Conservation (phyloP, 805 yeast species). For the Brettanomyces bruxellensis region DNA sequence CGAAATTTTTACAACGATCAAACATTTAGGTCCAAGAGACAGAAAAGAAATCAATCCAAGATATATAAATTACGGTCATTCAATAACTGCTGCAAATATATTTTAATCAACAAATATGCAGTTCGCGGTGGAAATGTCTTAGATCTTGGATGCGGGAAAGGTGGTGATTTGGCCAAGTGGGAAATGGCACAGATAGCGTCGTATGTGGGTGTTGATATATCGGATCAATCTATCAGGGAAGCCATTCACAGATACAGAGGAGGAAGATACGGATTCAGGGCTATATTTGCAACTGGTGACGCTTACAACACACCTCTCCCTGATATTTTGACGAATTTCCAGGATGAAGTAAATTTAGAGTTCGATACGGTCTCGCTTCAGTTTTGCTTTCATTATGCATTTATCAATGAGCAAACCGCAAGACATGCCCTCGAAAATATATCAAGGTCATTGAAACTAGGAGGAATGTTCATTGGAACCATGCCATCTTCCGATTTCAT, state of each 20-base stretch:
- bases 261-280: constrained; percentile 33
- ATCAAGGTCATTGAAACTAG: constrained; percentile 62
- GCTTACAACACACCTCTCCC: constrained; percentile 70
- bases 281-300: constrained; percentile 88
- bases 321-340: constrained; percentile 53
- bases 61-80: constrained; percentile 80
- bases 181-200: constrained; percentile 63
- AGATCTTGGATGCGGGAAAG: constrained; percentile 96
- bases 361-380: constrained; percentile 87
- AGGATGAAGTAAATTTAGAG: constrained; percentile 54
- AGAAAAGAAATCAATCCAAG: constrained; percentile 64
- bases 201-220: constrained; percentile 85
- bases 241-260: constrained; percentile 67
- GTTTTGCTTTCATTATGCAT: constrained; percentile 92
- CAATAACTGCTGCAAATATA: constrained; percentile 87
- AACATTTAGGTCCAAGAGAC: constrained; percentile 55
- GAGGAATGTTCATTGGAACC: constrained; percentile 89
- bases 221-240: constrained; percentile 79
- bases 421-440: constrained; percentile 67
- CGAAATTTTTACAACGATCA: constrained; percentile 81
- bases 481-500: constrained; percentile 88
- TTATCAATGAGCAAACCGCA: constrained; percentile 75
- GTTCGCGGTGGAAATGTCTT: constrained; percentile 48
- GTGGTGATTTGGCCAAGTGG: constrained; percentile 93
- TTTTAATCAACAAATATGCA: constrained; percentile 65